phyloP scores from a whole-genome alignment of 306 rosid species.

The Cucumis hystrix region DNA sequence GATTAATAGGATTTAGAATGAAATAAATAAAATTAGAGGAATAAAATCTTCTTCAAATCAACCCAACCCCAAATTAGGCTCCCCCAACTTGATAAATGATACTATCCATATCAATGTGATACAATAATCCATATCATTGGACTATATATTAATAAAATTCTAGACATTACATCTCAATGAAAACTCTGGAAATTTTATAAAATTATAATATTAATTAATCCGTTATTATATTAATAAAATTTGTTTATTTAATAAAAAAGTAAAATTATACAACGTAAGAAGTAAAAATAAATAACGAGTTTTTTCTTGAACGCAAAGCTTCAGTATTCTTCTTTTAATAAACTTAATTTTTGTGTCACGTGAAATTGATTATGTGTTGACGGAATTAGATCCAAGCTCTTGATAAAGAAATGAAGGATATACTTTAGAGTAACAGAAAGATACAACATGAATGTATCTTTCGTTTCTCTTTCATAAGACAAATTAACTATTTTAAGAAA shows the following conservation, averaged over 20 bases:
- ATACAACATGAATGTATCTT: too few relatives aligned
- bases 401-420: too few relatives aligned
- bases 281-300: too few relatives aligned
- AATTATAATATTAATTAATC: background rate
- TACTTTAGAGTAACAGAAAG: too few relatives aligned
- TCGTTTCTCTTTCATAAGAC: too few relatives aligned
- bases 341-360: too few relatives aligned
- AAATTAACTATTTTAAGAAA: too few relatives aligned
- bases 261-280: background rate
- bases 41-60: conserved; percentile 4
- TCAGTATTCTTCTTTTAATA: too few relatives aligned
- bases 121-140: background rate
- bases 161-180: background rate
- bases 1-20: background rate
- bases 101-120: background rate
- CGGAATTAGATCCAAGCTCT: too few relatives aligned
- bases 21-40: background rate
- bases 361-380: too few relatives aligned
- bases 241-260: background rate
- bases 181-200: background rate
- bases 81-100: background rate
- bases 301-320: too few relatives aligned
- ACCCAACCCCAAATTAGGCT: background rate
- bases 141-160: background rate
- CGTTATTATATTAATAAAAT: background rate